phyloP scores from a whole-genome alignment of 352 stramenopile genomes.

The Pythium angustatum region DNA sequence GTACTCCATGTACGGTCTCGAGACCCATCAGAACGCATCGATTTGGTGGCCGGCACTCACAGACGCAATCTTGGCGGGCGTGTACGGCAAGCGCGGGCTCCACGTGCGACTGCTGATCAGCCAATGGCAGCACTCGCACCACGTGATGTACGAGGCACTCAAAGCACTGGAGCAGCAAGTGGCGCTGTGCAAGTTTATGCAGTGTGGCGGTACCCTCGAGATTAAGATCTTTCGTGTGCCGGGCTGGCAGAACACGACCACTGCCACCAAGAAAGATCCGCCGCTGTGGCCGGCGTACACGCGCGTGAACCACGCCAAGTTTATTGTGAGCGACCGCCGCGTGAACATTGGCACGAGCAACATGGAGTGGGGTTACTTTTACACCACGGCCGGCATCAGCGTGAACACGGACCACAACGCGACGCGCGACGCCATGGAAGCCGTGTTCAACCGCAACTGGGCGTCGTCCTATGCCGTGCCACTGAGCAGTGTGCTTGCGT shows the following conservation, averaged over 20 bases:
- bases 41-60: slow-evolving; percentile 71
- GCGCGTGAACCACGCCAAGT: slow-evolving; percentile 87
- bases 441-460: slow-evolving; percentile 78
- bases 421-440: slow-evolving; percentile 53
- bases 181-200: slow-evolving; percentile 41
- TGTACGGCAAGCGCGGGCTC: slow-evolving; percentile 60
- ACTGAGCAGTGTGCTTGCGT: slow-evolving; percentile 22
- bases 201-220: slow-evolving; percentile 56
- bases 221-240: slow-evolving; percentile 77
- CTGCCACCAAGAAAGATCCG: slow-evolving; percentile 14
- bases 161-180: slow-evolving; percentile 49
- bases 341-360: slow-evolving; percentile 87
- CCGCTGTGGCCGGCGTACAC: slow-evolving; percentile 60
- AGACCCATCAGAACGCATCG: slow-evolving; percentile 39
- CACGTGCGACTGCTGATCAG: slow-evolving; percentile 69
- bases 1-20: slow-evolving; percentile 64
- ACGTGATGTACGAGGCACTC: slow-evolving; percentile 58
- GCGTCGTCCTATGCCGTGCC: slow-evolving; percentile 58
- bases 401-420: slow-evolving; percentile 75
- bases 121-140: slow-evolving; percentile 70
- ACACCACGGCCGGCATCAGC: slow-evolving; percentile 76
- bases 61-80: slow-evolving; percentile 52
- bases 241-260: slow-evolving; percentile 71
- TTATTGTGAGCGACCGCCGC: slow-evolving; percentile 77
- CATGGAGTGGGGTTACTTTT: slow-evolving; percentile 88